Base-by-base conservation (phyloP, 2,329 filamentous ascomycete genomes). In the Tolypocladium nubicola region DNA sequence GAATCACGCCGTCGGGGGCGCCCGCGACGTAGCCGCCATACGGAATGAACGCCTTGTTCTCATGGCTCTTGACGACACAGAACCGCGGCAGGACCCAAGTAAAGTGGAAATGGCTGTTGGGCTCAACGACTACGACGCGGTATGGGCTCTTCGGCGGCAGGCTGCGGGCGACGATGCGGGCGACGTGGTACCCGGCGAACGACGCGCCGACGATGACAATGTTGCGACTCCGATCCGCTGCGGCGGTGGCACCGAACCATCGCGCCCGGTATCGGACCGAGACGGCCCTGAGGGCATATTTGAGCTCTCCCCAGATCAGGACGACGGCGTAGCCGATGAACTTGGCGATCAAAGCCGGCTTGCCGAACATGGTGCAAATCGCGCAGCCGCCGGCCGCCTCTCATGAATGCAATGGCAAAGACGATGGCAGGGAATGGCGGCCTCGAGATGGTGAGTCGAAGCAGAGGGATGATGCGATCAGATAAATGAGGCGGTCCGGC, bases 51-150 rank as follows among this genome's bases (percentile, higher is more conserved):
- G 80, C 81, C 62, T 80, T 80, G 57, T 80, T 67, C 60, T 85
- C 82, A 52, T 83, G 78, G 23, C 67, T 67, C n/a, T 73, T 67
- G 6, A 81, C 70, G 16, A 85, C 82, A 45, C 76, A 79, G 64
- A 80, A 84, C 4, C 83, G 75, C 0, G 84, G 83, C 41, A 86
- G 75, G 14, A 79, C 76, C 75, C 81, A 86, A 0, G 80, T 79
- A 62, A 81, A 84, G 61, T 85, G 78, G 66, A 85, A 82, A 66
- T 85, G 82, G 4, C 75, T 77, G 64, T 83, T 82, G 52, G 78
- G 79, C 66, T 87, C 83, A 35, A 86, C 65, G 4, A 86, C 69
- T 0, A 85, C 69, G 4, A 84, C 76, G 4, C 75, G 73, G 65
- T 78, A 83, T 10, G 65, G 68, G 39, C 70, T 73, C 39, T 75